Evolutionary conservation across 2,329 filamentous ascomycete genomes (phyloP).

Genomic region (Ceratocystis albifundus): DNA sequence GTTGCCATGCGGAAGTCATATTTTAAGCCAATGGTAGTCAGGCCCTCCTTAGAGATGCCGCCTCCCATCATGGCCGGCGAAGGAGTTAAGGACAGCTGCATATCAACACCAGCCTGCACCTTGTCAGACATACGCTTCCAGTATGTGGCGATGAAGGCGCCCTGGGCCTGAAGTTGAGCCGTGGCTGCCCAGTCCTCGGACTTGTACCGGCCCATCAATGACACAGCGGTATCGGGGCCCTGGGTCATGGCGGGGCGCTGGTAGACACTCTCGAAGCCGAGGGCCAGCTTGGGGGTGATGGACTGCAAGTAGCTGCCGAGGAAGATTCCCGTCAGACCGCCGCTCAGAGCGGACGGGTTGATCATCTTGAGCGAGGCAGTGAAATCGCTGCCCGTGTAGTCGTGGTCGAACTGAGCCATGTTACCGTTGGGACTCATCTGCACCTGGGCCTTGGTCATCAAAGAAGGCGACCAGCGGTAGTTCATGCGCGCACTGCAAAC

Average conservation of each 20-base stretch:
- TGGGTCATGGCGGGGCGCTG: slow-evolving; percentile 73
- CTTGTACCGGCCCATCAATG: slow-evolving; percentile 88
- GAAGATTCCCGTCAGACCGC: slow-evolving; percentile 85
- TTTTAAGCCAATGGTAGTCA: slow-evolving; percentile 86
- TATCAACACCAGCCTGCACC: slow-evolving; percentile 90
- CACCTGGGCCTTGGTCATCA: slow-evolving; percentile 78
- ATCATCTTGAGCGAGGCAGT: slow-evolving; percentile 84
- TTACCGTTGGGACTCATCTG: slow-evolving; percentile 66
- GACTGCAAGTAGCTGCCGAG: slow-evolving; percentile 94
- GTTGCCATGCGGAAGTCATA: slow-evolving; percentile 96
- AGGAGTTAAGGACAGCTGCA: slow-evolving; percentile 72
- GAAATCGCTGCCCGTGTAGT: slow-evolving; percentile 90
- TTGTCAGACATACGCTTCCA: slow-evolving; percentile 89
- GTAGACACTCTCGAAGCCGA: slow-evolving; percentile 90
- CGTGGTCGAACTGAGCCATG: slow-evolving; percentile 58
- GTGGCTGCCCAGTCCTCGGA: slow-evolving; percentile 84
- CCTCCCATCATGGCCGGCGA: slow-evolving; percentile 61
- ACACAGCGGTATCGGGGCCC: slow-evolving; percentile 81
- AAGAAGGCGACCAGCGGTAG: slow-evolving; percentile 69
- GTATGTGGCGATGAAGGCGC: slow-evolving; percentile 80
- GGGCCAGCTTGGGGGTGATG: slow-evolving; percentile 70
- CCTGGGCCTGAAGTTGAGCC: slow-evolving; percentile 78
- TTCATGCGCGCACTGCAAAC: slow-evolving; percentile 82
- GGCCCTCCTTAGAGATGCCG: slow-evolving; percentile 69
- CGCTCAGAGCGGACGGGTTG: slow-evolving; percentile 89